Evolutionary conservation across 1,284 basidiomycete genomes (phyloP), one percentile per base, ranked within the genome.

Genomic region (Ustilago vetiveriae): DNA sequence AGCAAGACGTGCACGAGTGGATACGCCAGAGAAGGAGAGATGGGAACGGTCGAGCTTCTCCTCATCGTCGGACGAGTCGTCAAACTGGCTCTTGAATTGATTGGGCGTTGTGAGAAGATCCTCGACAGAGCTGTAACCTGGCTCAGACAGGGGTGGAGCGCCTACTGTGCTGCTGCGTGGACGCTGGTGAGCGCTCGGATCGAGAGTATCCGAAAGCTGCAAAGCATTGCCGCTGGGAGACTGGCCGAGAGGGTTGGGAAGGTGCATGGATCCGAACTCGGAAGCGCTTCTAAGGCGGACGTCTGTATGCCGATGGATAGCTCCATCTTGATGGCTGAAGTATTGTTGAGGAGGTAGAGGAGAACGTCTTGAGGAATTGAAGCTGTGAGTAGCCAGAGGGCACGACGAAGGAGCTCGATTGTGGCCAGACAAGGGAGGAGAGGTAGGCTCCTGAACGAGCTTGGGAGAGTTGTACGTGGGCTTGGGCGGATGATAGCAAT

Each of bases 21-120:
- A 49, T 6, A 60, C 38, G 16, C 40, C 26, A 0, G 58, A 21
- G 4, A 51, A 22, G 19, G 51, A 36, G 2, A 35, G 42, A 6
- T 39, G 26, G 29, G 30, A 26, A 1, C 13, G 9, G 14, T 60
- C 35, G 23, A 63, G 46, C 47, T 45, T 53, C 17, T 62, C 62
- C 19, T 71, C 68, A 17, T 71, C 68, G 29, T 71, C 68, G 10
- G 68, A n/a, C n/a, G n/a, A 71, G 33, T 71, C 68, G 13, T 65
- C 62, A 19, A 71, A 71, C 8, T 45, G 45, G 45, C 68, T 71
- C 26, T 50, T 56, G 37, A 67, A 19, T 0, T 38, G 50, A 6
- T 58, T 38, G 0, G 50, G 62, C 0, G 62, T 49, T 2, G 22
- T 33, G 3, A 42, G 9, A 9, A 35, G 21, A 4, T 49, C 43